Evolutionary conservation across 2,329 filamentous ascomycete species (phyloP).

Genomic region (Balansia obtecta): DNA sequence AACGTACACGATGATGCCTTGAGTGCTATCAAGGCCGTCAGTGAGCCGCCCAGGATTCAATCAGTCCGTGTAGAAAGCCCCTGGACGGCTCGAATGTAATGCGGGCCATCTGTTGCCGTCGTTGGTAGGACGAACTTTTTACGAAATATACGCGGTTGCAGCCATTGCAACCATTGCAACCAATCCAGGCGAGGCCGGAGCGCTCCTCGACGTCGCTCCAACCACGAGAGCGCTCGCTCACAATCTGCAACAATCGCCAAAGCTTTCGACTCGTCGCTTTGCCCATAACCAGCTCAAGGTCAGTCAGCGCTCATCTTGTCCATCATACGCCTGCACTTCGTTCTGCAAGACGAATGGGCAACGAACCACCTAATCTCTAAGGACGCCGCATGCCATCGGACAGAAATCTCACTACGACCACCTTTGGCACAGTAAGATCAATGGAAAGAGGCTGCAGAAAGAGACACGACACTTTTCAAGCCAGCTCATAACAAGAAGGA

Average conservation of each 20-base stretch:
- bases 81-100: slow-evolving; percentile 29
- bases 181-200: no score
- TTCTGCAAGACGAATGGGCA: slow-evolving; percentile 31
- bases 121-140: slow-evolving; percentile 30
- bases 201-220: no score
- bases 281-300: slow-evolving; percentile 5
- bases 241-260: no score
- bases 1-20: no score
- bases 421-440: not conserved
- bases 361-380: slow-evolving; percentile 39
- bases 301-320: slow-evolving; percentile 24
- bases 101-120: slow-evolving; percentile 35
- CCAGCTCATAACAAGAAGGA: not conserved
- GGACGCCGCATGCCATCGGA: slow-evolving; percentile 40
- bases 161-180: no score
- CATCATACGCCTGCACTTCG: slow-evolving; percentile 39
- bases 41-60: no score
- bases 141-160: slow-evolving; percentile 19
- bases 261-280: slow-evolving; percentile 23
- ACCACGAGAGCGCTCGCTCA: no score
- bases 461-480: not conserved
- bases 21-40: no score
- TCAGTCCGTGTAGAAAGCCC: not conserved
- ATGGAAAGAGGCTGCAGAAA: not conserved
- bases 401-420: slow-evolving; percentile 32